Base-by-base conservation (phyloP, 129 eudicot species). In the Saposhnikovia divaricata region DNA sequence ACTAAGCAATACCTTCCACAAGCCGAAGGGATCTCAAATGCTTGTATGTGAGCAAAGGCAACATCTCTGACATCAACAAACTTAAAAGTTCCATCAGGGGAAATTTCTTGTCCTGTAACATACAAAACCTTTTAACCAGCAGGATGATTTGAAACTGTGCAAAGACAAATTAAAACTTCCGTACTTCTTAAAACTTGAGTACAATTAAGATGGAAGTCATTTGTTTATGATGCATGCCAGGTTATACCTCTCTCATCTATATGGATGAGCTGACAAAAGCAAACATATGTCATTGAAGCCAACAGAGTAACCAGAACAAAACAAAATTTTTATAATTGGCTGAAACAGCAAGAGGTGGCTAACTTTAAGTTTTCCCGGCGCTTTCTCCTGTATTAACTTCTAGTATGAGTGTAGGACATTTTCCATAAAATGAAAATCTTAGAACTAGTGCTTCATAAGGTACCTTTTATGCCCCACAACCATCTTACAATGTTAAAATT, bases 41-140 rank as follows among this genome's bases (percentile, higher is more conserved):
- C 93, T 79, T 76, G 75, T 25, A 89, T 74, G 80, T 87, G 93
- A 39, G 85, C 93, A 27, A 6, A 57, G 4, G 83, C 90, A 53
- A 89, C 89, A 81, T 89, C 93, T 75, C 88, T 89, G 19, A 89
- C 87, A 84, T 89, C 88, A 70, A 89, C 90, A 81, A 79, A 79
- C 25, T 81, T 82, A 18, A 75, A 71, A 37, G 74, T 74, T 74
- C 75, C 84, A n/a, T 65, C 81, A 0, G 76, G 18, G 72, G 3
- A 70, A 40, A 77, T 14, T 6, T 80, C 89, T 66, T 66, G 43
- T 77, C 92, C 92, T 84, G 82, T 79, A 57, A 78, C 83, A 70
- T 51, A 45, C 28, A 34, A 34, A 69, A 40, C n/a, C 37, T 55
- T 65, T 42, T 28, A 27, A 13, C 25, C 1, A 65, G 31, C 34